Evolutionary conservation across 2,329 filamentous ascomycete species (phyloP).

Genomic region (Xylaria sp.): DNA sequence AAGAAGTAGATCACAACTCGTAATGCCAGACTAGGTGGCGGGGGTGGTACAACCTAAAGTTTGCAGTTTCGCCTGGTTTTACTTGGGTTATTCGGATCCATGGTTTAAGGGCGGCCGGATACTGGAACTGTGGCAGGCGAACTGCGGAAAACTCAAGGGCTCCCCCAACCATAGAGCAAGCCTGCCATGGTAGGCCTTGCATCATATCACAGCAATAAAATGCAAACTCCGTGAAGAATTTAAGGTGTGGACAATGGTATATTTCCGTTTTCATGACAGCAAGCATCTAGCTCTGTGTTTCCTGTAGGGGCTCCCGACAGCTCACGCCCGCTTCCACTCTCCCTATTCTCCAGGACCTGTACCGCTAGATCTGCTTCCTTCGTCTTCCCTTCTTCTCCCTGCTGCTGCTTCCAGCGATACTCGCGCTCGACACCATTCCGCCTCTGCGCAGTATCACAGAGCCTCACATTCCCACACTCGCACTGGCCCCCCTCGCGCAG

Average conservation of each 20-base stretch:
- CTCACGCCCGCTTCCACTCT: background rate
- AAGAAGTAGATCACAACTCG: background rate
- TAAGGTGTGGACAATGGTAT: slow-evolving; percentile 12
- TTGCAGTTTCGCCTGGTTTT: too few species aligned
- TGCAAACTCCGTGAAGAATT: background rate
- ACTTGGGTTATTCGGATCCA: too few species aligned
- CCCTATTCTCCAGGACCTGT: background rate
- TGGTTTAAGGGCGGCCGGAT: background rate
- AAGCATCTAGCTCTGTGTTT: background rate
- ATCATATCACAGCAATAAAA: background rate
- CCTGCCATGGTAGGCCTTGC: background rate
- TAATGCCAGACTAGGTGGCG: background rate
- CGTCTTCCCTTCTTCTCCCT: background rate
- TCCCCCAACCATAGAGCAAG: background rate
- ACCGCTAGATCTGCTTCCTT: background rate
- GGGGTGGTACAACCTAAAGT: too few species aligned
- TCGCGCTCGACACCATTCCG: slow-evolving; percentile 53
- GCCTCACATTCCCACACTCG: slow-evolving; percentile 54
- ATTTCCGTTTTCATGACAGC: slow-evolving; percentile 8
- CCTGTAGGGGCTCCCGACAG: too few species aligned
- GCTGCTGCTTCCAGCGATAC: slow-evolving; percentile 52
- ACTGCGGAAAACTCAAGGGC: background rate
- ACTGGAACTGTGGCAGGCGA: background rate
- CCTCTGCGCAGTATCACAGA: slow-evolving; percentile 59
- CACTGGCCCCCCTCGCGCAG: slow-evolving; percentile 52